Evolutionary conservation across 257 asterid species (phyloP).

Genomic region (Nicotiana otophora): DNA sequence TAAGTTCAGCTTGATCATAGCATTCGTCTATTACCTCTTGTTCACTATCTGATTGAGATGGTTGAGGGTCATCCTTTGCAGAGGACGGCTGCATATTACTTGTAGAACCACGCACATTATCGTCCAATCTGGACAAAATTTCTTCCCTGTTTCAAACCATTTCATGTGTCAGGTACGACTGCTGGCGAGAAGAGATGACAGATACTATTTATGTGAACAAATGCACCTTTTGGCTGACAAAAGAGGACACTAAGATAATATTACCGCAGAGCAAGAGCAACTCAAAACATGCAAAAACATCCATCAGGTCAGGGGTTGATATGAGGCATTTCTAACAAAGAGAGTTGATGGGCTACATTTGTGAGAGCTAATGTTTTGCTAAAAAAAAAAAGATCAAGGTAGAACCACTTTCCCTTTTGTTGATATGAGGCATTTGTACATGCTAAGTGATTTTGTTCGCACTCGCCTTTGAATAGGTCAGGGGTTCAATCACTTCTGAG

Average conservation of each 20-base stretch:
- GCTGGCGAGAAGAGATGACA: neutral
- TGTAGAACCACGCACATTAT: conserved; percentile 25
- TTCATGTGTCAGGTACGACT: neutral
- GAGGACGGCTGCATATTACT: conserved; percentile 26
- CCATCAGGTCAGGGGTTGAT: too few relatives aligned
- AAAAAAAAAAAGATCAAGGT: neutral
- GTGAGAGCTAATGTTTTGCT: neutral
- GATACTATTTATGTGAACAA: neutral
- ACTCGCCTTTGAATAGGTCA: too few relatives aligned
- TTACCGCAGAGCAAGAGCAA: neutral
- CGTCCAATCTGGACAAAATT: conserved; percentile 62
- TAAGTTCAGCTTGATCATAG: conserved; percentile 27
- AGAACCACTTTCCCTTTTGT: neutral
- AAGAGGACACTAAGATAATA: neutral
- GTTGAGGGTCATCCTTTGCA: conserved; percentile 15
- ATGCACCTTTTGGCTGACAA: neutral
- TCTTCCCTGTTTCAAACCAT: conserved; percentile 57
- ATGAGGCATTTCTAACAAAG: neutral
- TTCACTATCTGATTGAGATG: conserved; percentile 13
- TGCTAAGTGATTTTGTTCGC: too few relatives aligned
- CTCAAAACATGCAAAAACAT: neutral
- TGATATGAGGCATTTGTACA: too few relatives aligned
- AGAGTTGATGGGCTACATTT: neutral
- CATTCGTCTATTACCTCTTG: conserved; percentile 22
- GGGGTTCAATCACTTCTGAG: too few relatives aligned